Base-by-base conservation (phyloP, 306 rosid genomes). In the Cicer pinnatifidum region DNA sequence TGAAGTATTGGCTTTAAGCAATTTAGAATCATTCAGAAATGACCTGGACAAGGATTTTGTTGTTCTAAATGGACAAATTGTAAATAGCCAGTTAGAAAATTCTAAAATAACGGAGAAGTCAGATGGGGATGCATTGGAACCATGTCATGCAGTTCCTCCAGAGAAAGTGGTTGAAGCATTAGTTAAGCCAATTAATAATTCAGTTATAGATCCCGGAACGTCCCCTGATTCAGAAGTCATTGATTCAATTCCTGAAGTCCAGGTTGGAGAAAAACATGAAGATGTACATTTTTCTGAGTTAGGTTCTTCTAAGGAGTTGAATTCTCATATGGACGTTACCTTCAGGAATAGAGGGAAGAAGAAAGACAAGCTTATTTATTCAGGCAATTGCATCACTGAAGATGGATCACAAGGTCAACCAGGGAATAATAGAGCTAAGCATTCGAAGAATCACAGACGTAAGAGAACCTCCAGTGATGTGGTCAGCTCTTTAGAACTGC, bases 221-320 rank as follows among this genome's bases (percentile, higher is more conserved):
- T 94, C 98, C 38, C 98, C 97, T 72, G 98, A 94, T 86, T 94
- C 98, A 6, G 98, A 94, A 91, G 96, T 94, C 71, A 91, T 89
- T 67, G 88, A 91, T 84, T 75, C 88, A 67, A 73, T 74, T 78
- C 93, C 89, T 0, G 96, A 91, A 75, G 84, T 78, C 64, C 94
- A 82, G 72, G 83, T 70, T 45, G 87, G 85, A 56, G 89, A 80
- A 72, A 82, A 84, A 71, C 85, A 82, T 45, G 87, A 82, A 72
- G 87, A 75, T 48, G 64, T 77, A 71, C 87, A 79, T 62, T 77
- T 66, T 74, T 75, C 85, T 12, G 80, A 75, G 76, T 78, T 82
- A 82, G 84, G 72, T 78, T 75, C 86, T 43, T 79, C 85, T 71
- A 81, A 83, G 10, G 92, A 82, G 75, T 75, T 78, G 53, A 74